Percentiles rank a stretch among this genome's conserved stretches.
These are phyloP conservation scores for Stagonosporopsis vannaccii DNA, from an alignment of 2,329 filamentous ascomycete genomes.

Conservation along the genomic window DNA sequence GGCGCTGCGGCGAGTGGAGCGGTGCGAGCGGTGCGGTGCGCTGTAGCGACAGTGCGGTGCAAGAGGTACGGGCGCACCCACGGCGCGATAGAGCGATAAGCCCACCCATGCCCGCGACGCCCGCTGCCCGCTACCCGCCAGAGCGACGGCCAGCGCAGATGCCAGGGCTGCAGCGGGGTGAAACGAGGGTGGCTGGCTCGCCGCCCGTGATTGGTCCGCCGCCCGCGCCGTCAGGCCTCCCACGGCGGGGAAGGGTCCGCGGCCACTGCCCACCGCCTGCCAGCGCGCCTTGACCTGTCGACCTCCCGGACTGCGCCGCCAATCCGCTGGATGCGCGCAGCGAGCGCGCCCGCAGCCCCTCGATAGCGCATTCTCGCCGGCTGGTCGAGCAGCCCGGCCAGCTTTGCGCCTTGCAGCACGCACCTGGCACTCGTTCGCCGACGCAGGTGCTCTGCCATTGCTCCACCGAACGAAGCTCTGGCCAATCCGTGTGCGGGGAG, in stretches of 20 bases:
- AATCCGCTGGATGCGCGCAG: background rate
- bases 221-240: background rate
- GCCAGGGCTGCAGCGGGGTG: conserved; percentile 18
- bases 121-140: conserved; percentile 1
- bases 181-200: conserved; percentile 16
- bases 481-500: conserved; percentile 12
- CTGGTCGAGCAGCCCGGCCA: background rate
- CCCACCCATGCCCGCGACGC: conserved; percentile 9
- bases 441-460: conserved; percentile 2
- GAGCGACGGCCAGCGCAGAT: conserved; percentile 16
- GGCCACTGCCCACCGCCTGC: background rate
- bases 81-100: conserved; percentile 13
- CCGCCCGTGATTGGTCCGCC: background rate
- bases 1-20: background rate
- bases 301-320: background rate
- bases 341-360: background rate
- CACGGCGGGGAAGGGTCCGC: conserved; percentile 11
- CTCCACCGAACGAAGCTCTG: conserved; percentile 4
- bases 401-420: background rate
- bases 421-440: background rate
- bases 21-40: conserved; percentile 1
- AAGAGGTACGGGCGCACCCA: background rate
- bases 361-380: background rate
- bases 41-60: conserved; percentile 2
- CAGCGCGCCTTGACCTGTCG: conserved; percentile 7